These are phyloP conservation scores for Jaltomata sinuosa DNA, from an alignment of 257 asterid genomes.

Conservation along the genomic window DNA sequence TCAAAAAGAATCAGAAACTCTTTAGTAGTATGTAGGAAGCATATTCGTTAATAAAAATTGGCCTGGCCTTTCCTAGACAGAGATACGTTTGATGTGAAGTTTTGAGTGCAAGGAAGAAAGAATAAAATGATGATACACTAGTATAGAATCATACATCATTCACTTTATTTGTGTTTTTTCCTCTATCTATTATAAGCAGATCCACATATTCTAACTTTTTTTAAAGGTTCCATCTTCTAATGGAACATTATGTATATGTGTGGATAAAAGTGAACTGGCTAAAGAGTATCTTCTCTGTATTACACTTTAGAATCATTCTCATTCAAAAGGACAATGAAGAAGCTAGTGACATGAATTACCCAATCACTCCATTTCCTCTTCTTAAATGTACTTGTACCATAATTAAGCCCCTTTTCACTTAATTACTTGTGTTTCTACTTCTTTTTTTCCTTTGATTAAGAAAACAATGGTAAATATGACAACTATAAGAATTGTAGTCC, in stretches of 20 bases:
- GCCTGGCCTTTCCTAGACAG: background rate
- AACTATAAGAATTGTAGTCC: too few relatives aligned
- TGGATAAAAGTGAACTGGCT: background rate
- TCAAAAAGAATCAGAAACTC: background rate
- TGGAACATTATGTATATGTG: background rate
- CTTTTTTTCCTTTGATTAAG: background rate
- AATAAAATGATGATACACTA: background rate
- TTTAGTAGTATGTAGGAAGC: background rate
- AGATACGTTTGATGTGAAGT: constrained; percentile 2
- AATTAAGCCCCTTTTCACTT: background rate
- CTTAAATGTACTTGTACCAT: background rate
- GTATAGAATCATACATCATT: background rate
- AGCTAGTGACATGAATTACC: background rate
- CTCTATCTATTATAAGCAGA: background rate
- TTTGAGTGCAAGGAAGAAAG: background rate
- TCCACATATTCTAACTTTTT: background rate
- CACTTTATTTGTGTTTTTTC: background rate
- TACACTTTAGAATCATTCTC: background rate
- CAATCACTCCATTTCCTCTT: background rate
- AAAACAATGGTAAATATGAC: background rate
- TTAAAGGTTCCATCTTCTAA: background rate
- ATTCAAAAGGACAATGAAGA: background rate
- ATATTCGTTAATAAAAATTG: background rate
- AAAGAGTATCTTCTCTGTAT: background rate
- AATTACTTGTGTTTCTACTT: background rate